Conservation (phyloP, 202 grass and related monocot genomes). For the Setaria italica region DNA sequence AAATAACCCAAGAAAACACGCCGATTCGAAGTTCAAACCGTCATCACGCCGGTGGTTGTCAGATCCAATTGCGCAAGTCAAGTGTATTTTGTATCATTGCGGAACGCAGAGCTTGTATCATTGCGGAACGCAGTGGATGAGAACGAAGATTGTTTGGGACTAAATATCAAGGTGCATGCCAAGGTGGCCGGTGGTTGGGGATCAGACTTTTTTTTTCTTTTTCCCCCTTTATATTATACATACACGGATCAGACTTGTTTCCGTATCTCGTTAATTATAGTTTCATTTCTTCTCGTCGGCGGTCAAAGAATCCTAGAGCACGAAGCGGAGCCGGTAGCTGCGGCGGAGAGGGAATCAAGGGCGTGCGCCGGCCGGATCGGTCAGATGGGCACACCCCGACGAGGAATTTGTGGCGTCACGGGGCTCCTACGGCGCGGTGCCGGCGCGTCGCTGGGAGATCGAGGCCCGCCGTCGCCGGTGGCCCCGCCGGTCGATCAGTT, state of each 20-base stretch:
- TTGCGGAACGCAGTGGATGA: neutral
- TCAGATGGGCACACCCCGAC: neutral
- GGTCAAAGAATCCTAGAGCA: slow-evolving; percentile 54
- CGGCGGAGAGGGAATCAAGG: slow-evolving; percentile 40
- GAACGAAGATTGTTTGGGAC: neutral
- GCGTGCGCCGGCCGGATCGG: slow-evolving; percentile 41
- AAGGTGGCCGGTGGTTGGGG: slow-evolving; percentile 16
- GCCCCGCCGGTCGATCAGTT: slow-evolving; percentile 32
- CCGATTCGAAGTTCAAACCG: neutral
- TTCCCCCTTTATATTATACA: too few relatives aligned
- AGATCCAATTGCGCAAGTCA: slow-evolving; percentile 44
- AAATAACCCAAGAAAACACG: neutral
- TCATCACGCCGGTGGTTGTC: neutral
- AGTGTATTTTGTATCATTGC: neutral
- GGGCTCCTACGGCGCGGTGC: neutral
- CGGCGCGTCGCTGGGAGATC: neutral
- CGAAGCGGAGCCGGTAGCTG: neutral
- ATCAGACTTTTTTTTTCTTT: neutral
- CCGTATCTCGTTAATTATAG: too few relatives aligned
- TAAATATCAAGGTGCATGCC: neutral
- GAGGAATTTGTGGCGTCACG: slow-evolving; percentile 26
- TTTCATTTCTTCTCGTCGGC: neutral
- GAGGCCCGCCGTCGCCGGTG: neutral
- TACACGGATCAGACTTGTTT: neutral
- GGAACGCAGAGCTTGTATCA: neutral